These are phyloP conservation scores for Nannizziopsis arthrosporioides DNA, from an alignment of 2,329 filamentous ascomycete species.

Conservation along the genomic window DNA sequence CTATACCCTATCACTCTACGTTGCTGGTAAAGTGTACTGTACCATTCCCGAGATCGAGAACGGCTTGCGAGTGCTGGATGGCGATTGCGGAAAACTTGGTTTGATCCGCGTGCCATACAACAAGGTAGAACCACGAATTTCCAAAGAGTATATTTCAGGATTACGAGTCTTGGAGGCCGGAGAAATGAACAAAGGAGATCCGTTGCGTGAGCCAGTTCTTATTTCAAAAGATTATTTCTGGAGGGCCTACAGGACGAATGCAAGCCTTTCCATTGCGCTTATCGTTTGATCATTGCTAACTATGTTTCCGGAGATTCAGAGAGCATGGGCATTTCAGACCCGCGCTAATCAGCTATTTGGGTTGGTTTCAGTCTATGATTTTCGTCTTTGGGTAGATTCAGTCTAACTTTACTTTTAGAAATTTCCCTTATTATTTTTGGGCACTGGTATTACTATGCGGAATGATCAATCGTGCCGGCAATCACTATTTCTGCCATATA, in stretches of 20 bases:
- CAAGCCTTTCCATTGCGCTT: not conserved
- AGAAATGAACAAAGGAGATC: slow-evolving; percentile 1
- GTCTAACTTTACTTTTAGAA: slow-evolving; percentile 1
- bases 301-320: slow-evolving; percentile 17
- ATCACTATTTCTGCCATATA: not conserved
- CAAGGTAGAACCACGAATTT: slow-evolving; percentile 6
- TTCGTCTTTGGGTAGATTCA: not conserved
- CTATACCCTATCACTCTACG: slow-evolving; percentile 10
- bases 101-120: slow-evolving; percentile 7
- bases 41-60: slow-evolving; percentile 1
- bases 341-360: slow-evolving; percentile 30
- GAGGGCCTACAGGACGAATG: slow-evolving; percentile 11
- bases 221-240: slow-evolving; percentile 9
- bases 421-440: slow-evolving; percentile 11
- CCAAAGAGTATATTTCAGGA: slow-evolving; percentile 8
- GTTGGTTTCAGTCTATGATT: slow-evolving; percentile 19
- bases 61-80: slow-evolving; percentile 7
- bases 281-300: not conserved
- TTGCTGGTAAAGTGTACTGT: slow-evolving; percentile 7
- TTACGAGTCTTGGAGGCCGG: slow-evolving; percentile 8
- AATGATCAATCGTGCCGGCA: slow-evolving; percentile 5
- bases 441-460: slow-evolving; percentile 8
- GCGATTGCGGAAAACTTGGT: slow-evolving; percentile 2
- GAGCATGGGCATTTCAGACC: slow-evolving; percentile 24
- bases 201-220: not conserved